Base-by-base conservation (phyloP, 176 grass and related monocot genomes). In the Triticum turgidum region DNA sequence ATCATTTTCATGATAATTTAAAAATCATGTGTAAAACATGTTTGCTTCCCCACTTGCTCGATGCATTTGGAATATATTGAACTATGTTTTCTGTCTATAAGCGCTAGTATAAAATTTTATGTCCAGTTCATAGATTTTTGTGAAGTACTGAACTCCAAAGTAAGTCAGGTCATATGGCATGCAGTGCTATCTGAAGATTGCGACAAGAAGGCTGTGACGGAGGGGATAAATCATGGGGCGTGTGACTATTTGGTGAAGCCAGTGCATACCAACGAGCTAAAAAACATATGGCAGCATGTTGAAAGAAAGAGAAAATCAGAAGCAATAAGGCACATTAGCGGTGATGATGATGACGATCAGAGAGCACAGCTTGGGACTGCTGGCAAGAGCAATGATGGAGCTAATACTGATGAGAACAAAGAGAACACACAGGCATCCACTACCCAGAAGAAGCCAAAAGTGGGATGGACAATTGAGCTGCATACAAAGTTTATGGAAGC, bases 201-300 rank as follows among this genome's bases (percentile, higher is more conserved):
- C 1, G 80, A 89, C 4, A 85, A 27, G 5, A 59, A 88, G 10
- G 29, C 69, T 20, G 81, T 93, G 30, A 91, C 88, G 74, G 92
- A 94, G 70, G 94, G 88, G 2, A 72, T 97, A 58, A 65, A 54
- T 11, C 86, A 94, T 56, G 90, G 92, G 1, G 86, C 94, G 2
- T 87, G 88, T 6, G 84, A 97, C 30, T 97, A 92, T 65, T 52
- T 94, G 42, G 68, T 92, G 24, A 97, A 97, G 25, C 94, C 92
- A 9, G 81, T 89, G 32, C 9, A 30, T 6, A 6, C 77, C 0
- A 82, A 97, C 34, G 84, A 94, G 8, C 33, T 94, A 5, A 92
- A 18, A n/a, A 87, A 89, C 29, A 80, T 97, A 49, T 94, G 92
- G 92, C 78, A 87, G 22, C 95, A 97, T 44, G 91, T 88, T 4